phyloP scores from a whole-genome alignment of 768 basidiomycete species.

The Amanita rimosa region DNA sequence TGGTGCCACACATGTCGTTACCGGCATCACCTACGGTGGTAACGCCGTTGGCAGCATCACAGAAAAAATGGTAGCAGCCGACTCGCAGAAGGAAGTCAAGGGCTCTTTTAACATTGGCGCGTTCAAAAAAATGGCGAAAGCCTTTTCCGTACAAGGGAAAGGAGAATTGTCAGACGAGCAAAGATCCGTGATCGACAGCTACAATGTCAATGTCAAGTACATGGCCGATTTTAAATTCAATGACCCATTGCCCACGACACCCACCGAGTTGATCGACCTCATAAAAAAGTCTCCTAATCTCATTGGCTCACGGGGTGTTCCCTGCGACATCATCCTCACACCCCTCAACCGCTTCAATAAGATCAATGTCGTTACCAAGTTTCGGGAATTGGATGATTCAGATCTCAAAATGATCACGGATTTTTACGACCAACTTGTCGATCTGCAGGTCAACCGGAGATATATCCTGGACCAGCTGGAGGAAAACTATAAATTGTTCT shows the following conservation, averaged over 20 bases:
- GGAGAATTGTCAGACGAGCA: not conserved
- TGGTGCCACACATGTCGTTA: conserved; percentile 2
- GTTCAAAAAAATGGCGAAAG: not conserved
- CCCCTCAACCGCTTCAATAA: conserved; percentile 1
- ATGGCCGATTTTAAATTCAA: not conserved
- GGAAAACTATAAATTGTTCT: not conserved
- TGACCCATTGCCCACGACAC: not conserved
- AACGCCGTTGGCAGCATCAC: conserved; percentile 1
- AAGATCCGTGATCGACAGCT: not conserved
- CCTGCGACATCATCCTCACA: conserved; percentile 2
- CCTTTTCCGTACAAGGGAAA: not conserved
- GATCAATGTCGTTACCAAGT: not conserved
- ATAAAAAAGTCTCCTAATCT: not conserved
- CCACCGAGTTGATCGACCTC: not conserved
- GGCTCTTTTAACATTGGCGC: not conserved
- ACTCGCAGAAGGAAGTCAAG: not conserved
- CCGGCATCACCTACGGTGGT: conserved; percentile 1
- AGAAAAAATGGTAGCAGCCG: not conserved
- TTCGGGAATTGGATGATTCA: not conserved
- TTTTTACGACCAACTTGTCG: not conserved
- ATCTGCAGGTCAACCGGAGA: not conserved
- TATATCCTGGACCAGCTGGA: not conserved
- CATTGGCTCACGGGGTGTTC: not conserved
- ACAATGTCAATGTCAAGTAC: not conserved
- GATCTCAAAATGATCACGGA: not conserved